phyloP scores from a whole-genome alignment of 1,284 basidiomycete species.

The Psilocybe mexicana region DNA sequence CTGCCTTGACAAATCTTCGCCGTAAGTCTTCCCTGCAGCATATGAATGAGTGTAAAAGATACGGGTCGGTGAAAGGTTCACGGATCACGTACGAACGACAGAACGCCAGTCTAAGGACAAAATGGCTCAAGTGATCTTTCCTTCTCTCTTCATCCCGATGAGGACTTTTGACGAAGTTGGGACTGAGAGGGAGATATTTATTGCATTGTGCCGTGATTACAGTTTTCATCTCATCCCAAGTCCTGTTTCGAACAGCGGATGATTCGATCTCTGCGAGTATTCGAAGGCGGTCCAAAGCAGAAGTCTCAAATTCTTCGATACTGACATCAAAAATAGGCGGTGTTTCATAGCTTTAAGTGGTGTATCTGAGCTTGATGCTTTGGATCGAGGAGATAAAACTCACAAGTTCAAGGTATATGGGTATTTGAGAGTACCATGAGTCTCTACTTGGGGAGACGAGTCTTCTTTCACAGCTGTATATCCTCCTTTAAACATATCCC shows the following conservation, averaged over 20 bases:
- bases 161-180: slow-evolving; percentile 52
- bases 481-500: slow-evolving; percentile 22
- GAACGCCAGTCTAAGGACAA: slow-evolving; percentile 93
- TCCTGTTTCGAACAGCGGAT: slow-evolving; percentile 80
- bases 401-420: slow-evolving; percentile 83
- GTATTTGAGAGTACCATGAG: slow-evolving; percentile 41
- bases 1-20: slow-evolving; percentile 87
- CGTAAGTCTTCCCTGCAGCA: slow-evolving; percentile 83
- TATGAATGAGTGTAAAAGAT: slow-evolving; percentile 4
- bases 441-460: slow-evolving; percentile 18
- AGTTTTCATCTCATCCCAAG: slow-evolving; percentile 74
- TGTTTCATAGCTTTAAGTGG: slow-evolving; percentile 69
- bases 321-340: slow-evolving; percentile 91
- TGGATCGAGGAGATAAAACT: slow-evolving; percentile 29
- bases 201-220: slow-evolving; percentile 61
- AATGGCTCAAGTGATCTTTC: slow-evolving; percentile 92
- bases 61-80: not conserved
- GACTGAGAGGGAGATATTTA: slow-evolving; percentile 75
- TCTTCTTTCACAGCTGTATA: slow-evolving; percentile 5
- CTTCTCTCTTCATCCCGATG: slow-evolving; percentile 69
- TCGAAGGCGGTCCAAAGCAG: slow-evolving; percentile 86
- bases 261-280: slow-evolving; percentile 96
- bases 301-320: slow-evolving; percentile 94
- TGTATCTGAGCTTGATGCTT: slow-evolving; percentile 2
- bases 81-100: slow-evolving; percentile 81